Percentiles rank a stretch among this genome's conserved stretches.
These are phyloP conservation scores for Dichotomopilus funicola DNA, from an alignment of 2,329 filamentous ascomycete genomes.

Conservation along the genomic window DNA sequence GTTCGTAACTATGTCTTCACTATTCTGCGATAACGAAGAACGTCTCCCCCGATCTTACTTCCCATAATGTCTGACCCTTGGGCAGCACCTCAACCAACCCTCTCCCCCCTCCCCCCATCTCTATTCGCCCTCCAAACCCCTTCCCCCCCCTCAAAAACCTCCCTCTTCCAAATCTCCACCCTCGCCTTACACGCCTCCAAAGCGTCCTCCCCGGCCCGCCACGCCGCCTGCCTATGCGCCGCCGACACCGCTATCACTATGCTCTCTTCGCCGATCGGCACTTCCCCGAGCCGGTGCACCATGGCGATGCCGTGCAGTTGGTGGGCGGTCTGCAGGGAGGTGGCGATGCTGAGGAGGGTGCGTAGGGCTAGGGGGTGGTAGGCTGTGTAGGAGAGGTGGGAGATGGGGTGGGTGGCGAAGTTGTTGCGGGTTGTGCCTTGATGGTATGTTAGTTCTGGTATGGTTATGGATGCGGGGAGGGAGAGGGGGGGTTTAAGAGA, in stretches of 20 bases:
- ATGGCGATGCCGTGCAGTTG: constrained; percentile 68
- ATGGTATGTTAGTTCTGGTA: not conserved
- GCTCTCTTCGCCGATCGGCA: constrained; percentile 88
- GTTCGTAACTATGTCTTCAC: not conserved
- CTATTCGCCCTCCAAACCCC: constrained; percentile 84
- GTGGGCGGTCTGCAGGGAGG: constrained; percentile 52
- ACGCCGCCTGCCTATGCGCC: constrained; percentile 76
- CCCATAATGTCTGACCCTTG: too few species aligned
- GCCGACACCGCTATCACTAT: constrained; percentile 83
- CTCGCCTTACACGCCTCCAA: constrained; percentile 77
- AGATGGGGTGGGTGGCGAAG: constrained; percentile 65
- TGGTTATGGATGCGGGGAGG: constrained; percentile 11
- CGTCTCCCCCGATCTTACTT: too few species aligned
- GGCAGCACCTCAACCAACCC: constrained; percentile 13
- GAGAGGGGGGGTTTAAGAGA: constrained; percentile 1
- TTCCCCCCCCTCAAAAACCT: constrained; percentile 74
- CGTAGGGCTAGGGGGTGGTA: constrained; percentile 65
- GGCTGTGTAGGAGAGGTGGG: constrained; percentile 66
- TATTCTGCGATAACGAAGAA: too few species aligned
- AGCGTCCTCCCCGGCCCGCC: constrained; percentile 82
- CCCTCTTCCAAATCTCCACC: constrained; percentile 93
- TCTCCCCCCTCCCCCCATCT: constrained; percentile 46
- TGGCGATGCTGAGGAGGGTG: constrained; percentile 60
- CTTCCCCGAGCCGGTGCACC: constrained; percentile 75
- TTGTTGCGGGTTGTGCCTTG: constrained; percentile 70